Evolutionary conservation across 148 eudicot genomes (phyloP).

Genomic region (Rhododendron ovatum): DNA sequence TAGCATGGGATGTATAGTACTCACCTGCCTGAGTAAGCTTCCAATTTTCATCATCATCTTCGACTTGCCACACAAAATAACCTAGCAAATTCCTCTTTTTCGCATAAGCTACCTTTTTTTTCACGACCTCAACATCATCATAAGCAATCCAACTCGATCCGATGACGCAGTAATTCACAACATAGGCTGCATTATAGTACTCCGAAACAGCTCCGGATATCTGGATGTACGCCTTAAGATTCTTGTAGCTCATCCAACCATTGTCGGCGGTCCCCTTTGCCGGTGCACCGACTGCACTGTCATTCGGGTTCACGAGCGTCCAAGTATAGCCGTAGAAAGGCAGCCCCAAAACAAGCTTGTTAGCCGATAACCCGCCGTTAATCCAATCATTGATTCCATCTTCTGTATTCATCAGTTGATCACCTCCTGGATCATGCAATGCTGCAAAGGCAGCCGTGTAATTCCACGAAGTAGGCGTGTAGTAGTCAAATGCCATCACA

Average conservation of each 20-base stretch:
- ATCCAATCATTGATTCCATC: slow-evolving; percentile 36
- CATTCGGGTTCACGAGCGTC: slow-evolving; percentile 26
- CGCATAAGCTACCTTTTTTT: slow-evolving; percentile 42
- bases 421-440: slow-evolving; percentile 35
- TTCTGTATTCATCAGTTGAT: slow-evolving; percentile 20
- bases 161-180: slow-evolving; percentile 26
- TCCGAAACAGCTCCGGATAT: slow-evolving; percentile 12
- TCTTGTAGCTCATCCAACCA: slow-evolving; percentile 30
- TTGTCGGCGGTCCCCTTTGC: slow-evolving; percentile 28
- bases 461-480: slow-evolving; percentile 17
- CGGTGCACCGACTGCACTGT: slow-evolving; percentile 24
- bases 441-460: slow-evolving; percentile 34
- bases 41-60: slow-evolving; percentile 32
- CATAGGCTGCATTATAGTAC: slow-evolving; percentile 30
- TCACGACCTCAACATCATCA: slow-evolving; percentile 48
- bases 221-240: slow-evolving; percentile 15
- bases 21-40: slow-evolving; percentile 36
- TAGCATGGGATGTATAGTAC: background rate
- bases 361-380: slow-evolving; percentile 25
- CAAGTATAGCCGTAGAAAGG: slow-evolving; percentile 43
- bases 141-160: slow-evolving; percentile 41
- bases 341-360: slow-evolving; percentile 31
- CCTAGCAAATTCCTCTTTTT: slow-evolving; percentile 40
- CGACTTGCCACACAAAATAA: slow-evolving; percentile 31
- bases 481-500: slow-evolving; percentile 28